Evolutionary conservation across 2,329 filamentous ascomycete genomes (phyloP), one percentile per base, ranked within the genome.

Genomic region (Penicillium sp.): DNA sequence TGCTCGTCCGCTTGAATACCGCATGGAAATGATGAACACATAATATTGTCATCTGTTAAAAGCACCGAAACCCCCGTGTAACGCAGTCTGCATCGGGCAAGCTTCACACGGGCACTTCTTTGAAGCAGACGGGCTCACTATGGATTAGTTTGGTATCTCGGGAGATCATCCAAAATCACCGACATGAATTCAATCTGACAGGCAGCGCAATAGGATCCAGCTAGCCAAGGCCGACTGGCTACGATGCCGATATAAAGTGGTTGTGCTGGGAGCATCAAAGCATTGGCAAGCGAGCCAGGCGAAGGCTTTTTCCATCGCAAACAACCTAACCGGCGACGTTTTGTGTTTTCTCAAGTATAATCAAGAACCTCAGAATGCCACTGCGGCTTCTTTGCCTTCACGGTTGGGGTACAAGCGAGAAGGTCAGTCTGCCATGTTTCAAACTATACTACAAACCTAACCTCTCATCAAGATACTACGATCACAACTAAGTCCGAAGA

Each of bases 301-400:
- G 8, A 31, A 31, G 15, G 2, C 25, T 5, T 31, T 7, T 20
- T 31, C 4, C 6, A 17, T n/a, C 25, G n/a, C 6, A 17, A 31
- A 3, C 3, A 47, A 22, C 22, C 22, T 22, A 22, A n/a, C 14
- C 43, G 43, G 43, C 15, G 43, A 47, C 0, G 31, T 47, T 47
- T 11, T 5, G 11, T 22, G 2, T 8, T 31, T 31, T 31, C 8
- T 31, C 1, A 6, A 31, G 31, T 31, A 3, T 0, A 31, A 31
- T 50, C 31, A 37, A n/a, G 4, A 2, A 6, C 15, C 48, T 31
- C 38, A 60, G 35, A 14, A 72, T 72, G 70, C 65, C 67, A n/a
- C 60, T 74, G 55, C 64, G 66, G 54, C 59, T 75, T 25, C 64
- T 74, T 35, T 75, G 73, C 55, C 68, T 75, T 31, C 73, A 74